Percentiles rank a stretch among this genome's conserved stretches.
Evolutionary conservation across 495 filamentous ascomycete genomes (phyloP).

Genomic region (Podospora anserina): DNA sequence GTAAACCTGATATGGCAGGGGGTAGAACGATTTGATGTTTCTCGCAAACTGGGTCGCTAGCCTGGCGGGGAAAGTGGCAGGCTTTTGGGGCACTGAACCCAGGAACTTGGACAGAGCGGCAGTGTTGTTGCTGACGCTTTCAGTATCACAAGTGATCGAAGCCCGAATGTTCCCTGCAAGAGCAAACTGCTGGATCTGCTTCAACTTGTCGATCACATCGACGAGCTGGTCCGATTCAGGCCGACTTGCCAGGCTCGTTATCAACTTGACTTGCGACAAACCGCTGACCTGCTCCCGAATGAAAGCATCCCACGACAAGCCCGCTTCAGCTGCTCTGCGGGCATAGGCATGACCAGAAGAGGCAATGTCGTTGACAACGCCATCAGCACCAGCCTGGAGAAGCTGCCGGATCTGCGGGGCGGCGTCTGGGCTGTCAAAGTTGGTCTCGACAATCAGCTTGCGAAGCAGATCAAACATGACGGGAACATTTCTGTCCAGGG

Average conservation of each 20-base stretch:
- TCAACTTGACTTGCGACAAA: constrained; percentile 83
- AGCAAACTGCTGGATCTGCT: constrained; percentile 77
- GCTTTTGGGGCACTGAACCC: constrained; percentile 49
- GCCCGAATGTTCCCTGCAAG: constrained; percentile 65
- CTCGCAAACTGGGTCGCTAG: constrained; percentile 32
- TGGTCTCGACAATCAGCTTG: constrained; percentile 75
- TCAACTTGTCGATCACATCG: constrained; percentile 80
- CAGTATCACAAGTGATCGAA: constrained; percentile 80
- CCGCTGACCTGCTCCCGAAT: constrained; percentile 79
- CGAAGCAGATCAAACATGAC: constrained; percentile 86
- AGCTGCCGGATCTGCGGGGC: constrained; percentile 80
- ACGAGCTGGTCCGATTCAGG: constrained; percentile 59
- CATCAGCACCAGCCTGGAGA: constrained; percentile 76
- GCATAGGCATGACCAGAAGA: constrained; percentile 84
- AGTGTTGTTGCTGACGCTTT: constrained; percentile 67
- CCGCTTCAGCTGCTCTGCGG: constrained; percentile 74
- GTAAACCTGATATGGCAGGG: constrained; percentile 94
- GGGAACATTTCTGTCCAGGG: constrained; percentile 81
- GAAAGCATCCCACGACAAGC: constrained; percentile 65
- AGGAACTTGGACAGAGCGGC: constrained; percentile 70
- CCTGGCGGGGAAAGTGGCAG: constrained; percentile 37
- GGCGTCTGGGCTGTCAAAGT: constrained; percentile 79
- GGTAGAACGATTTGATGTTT: constrained; percentile 77
- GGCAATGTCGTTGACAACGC: constrained; percentile 87
- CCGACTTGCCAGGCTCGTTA: constrained; percentile 55